Conservation (phyloP, 257 asterid species). For the Nicotiana undulata region DNA sequence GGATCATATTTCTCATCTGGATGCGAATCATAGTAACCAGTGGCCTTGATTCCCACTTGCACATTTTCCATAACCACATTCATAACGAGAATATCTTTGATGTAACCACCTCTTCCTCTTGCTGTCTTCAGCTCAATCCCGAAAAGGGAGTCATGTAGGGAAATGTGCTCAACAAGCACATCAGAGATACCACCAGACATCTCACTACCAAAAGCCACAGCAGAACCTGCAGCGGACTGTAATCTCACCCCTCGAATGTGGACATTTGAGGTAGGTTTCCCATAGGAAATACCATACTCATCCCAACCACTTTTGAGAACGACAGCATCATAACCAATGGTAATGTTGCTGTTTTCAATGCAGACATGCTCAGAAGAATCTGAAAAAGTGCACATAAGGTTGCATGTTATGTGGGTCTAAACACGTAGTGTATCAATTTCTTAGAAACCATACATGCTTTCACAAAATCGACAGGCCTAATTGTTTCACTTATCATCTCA, state of each 20-base stretch:
- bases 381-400: slow-evolving; percentile 20
- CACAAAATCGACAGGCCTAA: not conserved
- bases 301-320: slow-evolving; percentile 98
- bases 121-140: slow-evolving; percentile 72
- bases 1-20: slow-evolving; percentile 87
- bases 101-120: slow-evolving; percentile 82
- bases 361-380: slow-evolving; percentile 86
- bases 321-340: slow-evolving; percentile 69
- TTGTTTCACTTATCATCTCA: not conserved
- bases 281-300: slow-evolving; percentile 77
- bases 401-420: not conserved
- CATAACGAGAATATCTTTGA: slow-evolving; percentile 37
- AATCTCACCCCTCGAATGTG: slow-evolving; percentile 47
- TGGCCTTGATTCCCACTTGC: slow-evolving; percentile 52
- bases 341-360: slow-evolving; percentile 84
- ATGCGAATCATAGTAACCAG: slow-evolving; percentile 61
- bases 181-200: slow-evolving; percentile 95
- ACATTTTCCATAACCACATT: slow-evolving; percentile 51
- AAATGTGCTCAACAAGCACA: slow-evolving; percentile 47
- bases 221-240: slow-evolving; percentile 61
- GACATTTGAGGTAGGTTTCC: slow-evolving; percentile 50
- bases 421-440: not conserved
- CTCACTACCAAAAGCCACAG: slow-evolving; percentile 80
- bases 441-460: not conserved
- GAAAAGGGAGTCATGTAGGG: slow-evolving; percentile 36